phyloP scores from a whole-genome alignment of 371 early-diverging fungal species.

The Rhizopus arrhizus region DNA sequence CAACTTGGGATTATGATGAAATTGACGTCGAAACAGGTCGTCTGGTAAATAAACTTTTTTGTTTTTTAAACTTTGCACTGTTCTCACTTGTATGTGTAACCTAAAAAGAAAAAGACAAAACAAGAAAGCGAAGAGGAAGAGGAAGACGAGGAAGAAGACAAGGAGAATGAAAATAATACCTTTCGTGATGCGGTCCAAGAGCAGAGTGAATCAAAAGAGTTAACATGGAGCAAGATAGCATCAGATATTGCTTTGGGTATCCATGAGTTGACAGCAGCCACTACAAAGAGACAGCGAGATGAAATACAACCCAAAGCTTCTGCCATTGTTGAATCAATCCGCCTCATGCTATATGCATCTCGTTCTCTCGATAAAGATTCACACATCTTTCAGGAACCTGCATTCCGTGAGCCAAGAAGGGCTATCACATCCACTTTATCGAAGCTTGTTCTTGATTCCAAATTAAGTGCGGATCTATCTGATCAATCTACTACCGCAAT shows the following conservation, averaged over 20 bases:
- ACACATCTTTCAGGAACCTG: conserved; percentile 56
- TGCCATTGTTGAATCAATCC: conserved; percentile 72
- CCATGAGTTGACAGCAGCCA: conserved; percentile 61
- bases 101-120: background rate
- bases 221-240: conserved; percentile 40
- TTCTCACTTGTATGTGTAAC: background rate
- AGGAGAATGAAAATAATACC: conserved; percentile 1
- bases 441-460: conserved; percentile 81
- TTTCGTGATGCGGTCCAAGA: background rate
- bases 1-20: conserved; percentile 66
- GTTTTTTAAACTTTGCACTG: background rate
- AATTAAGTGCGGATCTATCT: conserved; percentile 73
- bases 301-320: conserved; percentile 22
- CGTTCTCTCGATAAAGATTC: conserved; percentile 67
- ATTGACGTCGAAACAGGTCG: conserved; percentile 46
- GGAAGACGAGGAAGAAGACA: conserved; percentile 12
- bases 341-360: conserved; percentile 80
- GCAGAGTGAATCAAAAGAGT: conserved; percentile 6
- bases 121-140: background rate
- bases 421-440: conserved; percentile 76
- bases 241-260: conserved; percentile 66
- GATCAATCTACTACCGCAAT: conserved; percentile 49
- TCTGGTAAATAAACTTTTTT: conserved; percentile 26
- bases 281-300: conserved; percentile 46
- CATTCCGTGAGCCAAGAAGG: conserved; percentile 63